Base-by-base conservation (phyloP, 495 filamentous ascomycete genomes). In the Trichoderma gamsii region DNA sequence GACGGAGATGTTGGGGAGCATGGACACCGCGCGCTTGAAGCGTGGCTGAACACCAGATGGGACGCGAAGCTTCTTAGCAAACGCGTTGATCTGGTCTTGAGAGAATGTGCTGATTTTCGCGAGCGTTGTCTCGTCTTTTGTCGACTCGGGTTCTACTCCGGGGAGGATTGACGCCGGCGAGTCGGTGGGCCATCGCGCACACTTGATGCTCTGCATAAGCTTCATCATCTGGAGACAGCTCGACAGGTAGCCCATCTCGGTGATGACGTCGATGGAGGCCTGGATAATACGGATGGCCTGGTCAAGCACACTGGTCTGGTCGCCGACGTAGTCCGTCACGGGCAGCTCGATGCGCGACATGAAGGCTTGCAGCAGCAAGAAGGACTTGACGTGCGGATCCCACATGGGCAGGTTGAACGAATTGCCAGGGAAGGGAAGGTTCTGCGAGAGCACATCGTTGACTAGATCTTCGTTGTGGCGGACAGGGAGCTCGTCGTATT, bases 401-500 rank as follows among this genome's bases (percentile, higher is more conserved):
- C 95, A 97, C 89, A 98, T 91, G 0, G 92, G 94, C 63, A 96
- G 75, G 52, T 83, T 83, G 25, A 88, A 89, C 6, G 73, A 71
- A 13, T 72, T 74, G 15, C 77, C 79, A 0, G 80, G 77, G 74
- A 97, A 89, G 11, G 81, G 77, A 0, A 98, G 81, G 70, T 91
- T 90, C 49, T 87, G 87, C 2, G 93, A 91, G 4, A 99, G 82
- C 73, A 98, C 93, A 0, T 87, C 89, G 75, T 99, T 99, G 82
- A 99, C 93, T 44, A 99, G 88, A 77, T 99, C 95, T 78, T 99
- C 95, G 76, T 99, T 99, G 78, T 99, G 95, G 5, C 95, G 90
- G n/a, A 98, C 96, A 0, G 95, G 95, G 13, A 99, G 87, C 75
- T 99, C 95, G 74, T 97, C 93, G 76, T 97, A 99, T 80, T 99